Percentiles rank a stretch among this genome's conserved stretches.
Conservation (phyloP, 2,329 filamentous ascomycete genomes). For the Lachnellula subtilissima region DNA sequence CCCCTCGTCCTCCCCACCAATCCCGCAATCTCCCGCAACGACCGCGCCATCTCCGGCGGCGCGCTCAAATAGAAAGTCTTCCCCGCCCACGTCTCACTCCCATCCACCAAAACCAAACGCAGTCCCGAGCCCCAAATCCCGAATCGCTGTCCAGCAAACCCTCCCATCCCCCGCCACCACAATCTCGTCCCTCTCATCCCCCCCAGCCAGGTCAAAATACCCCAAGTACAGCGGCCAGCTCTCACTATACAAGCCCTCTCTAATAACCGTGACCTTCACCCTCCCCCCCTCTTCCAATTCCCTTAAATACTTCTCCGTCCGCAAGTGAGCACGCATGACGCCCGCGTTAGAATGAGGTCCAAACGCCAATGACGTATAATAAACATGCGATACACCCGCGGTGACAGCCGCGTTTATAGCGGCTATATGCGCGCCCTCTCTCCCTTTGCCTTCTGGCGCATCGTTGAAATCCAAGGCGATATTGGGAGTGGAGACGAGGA, state of each 20-base stretch:
- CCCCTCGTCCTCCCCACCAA: constrained; percentile 13
- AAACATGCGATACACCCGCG: constrained; percentile 31
- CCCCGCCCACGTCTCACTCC: constrained; percentile 10
- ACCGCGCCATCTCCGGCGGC: constrained; percentile 1
- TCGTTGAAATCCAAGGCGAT: constrained; percentile 37
- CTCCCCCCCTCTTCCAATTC: constrained; percentile 1
- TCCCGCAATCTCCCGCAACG: constrained; percentile 17
- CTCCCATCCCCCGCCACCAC: constrained; percentile 25
- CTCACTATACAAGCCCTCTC: constrained; percentile 27
- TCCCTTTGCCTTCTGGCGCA: constrained; percentile 29
- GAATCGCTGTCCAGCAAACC: constrained; percentile 23
- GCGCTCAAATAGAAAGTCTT: constrained; percentile 19
- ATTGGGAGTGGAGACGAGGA: constrained; percentile 29
- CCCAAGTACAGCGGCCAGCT: constrained; percentile 26
- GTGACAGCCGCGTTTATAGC: constrained; percentile 26
- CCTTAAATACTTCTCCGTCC: constrained; percentile 19
- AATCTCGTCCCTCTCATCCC: constrained; percentile 20
- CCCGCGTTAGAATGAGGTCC: constrained; percentile 3
- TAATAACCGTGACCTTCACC: constrained; percentile 20
- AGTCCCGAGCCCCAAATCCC: constrained; percentile 21
- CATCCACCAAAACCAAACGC: constrained; percentile 20
- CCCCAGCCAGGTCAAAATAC: constrained; percentile 9
- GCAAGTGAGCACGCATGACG: constrained; percentile 15
- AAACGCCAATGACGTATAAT: constrained; percentile 31
- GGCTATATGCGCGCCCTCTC: constrained; percentile 10